A percentile compares a stretch with the other conserved stretches of the same genome.
These are phyloP conservation scores for Escallonia rubra DNA, from an alignment of 129 eudicot species.

Conservation along the genomic window DNA sequence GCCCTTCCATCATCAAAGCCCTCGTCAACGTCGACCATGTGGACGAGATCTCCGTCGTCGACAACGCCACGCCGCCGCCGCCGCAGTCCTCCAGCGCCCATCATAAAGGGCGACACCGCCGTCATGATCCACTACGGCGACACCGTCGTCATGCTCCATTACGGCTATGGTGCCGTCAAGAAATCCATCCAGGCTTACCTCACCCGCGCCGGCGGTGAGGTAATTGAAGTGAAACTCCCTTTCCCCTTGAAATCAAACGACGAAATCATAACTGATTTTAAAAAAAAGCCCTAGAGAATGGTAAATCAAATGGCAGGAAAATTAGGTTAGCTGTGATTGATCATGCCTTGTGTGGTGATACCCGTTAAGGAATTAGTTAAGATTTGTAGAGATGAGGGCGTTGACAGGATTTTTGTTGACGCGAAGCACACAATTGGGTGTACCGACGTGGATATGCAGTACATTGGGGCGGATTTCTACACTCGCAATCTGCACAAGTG, in stretches of 20 bases:
- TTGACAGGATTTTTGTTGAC: conserved; percentile 64
- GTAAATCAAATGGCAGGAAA: conserved; percentile 43
- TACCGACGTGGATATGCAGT: conserved; percentile 53
- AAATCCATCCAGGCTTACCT: conserved; percentile 77
- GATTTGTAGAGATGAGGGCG: conserved; percentile 78
- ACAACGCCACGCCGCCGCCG: conserved; percentile 96
- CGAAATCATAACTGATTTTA: conserved; percentile 49
- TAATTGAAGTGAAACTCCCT: conserved; percentile 60
- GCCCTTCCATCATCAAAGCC: conserved; percentile 39
- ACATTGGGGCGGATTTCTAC: conserved; percentile 74
- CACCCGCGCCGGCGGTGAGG: conserved; percentile 71
- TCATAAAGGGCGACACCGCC: conserved; percentile 47
- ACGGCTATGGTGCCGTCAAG: conserved; percentile 79
- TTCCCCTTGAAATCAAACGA: conserved; percentile 49
- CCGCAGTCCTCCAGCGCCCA: conserved; percentile 60
- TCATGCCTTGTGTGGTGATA: conserved; percentile 78
- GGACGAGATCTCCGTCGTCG: conserved; percentile 68
- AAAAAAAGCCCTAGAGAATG: conserved; percentile 44
- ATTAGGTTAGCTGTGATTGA: conserved; percentile 83
- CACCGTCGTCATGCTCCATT: conserved; percentile 62
- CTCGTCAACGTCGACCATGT: conserved; percentile 71
- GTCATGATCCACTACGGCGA: conserved; percentile 49
- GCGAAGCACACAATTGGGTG: conserved; percentile 86
- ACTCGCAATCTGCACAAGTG: conserved; percentile 87
- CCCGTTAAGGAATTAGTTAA: conserved; percentile 73